These are phyloP conservation scores for Cinnamomum micranthum DNA, from an alignment of 164 flowering plant species.

Conservation along the genomic window DNA sequence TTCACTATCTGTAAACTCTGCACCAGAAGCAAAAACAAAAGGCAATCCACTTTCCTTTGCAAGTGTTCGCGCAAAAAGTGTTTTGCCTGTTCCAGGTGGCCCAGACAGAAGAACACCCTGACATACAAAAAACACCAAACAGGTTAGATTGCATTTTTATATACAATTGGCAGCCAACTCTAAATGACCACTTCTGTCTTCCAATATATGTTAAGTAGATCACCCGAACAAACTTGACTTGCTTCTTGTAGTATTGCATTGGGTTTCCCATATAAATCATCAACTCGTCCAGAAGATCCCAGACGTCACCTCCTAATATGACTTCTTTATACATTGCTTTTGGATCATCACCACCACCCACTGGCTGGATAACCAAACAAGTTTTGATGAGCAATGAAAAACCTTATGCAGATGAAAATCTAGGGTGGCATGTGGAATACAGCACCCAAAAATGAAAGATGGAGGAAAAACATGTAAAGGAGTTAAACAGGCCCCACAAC, in stretches of 20 bases:
- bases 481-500: too few species aligned
- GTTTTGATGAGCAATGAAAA: conserved; percentile 3
- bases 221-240: conserved; percentile 91
- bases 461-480: too few species aligned
- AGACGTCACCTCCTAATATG: conserved; percentile 91
- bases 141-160: background rate
- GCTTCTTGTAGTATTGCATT: conserved; percentile 81
- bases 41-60: conserved; percentile 97
- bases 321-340: conserved; percentile 90
- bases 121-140: conserved; percentile 13
- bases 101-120: conserved; percentile 98
- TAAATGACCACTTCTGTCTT: background rate
- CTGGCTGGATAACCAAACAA: conserved; percentile 52
- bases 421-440: background rate
- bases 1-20: conserved; percentile 94
- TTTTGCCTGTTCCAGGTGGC: conserved; percentile 99
- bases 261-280: conserved; percentile 97
- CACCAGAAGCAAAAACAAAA: conserved; percentile 96
- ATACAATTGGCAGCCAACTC: background rate
- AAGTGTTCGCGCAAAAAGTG: conserved; percentile 94
- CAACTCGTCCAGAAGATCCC: conserved; percentile 96
- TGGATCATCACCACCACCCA: conserved; percentile 62
- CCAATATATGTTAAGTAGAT: conserved; percentile 9
- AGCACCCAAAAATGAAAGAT: too few species aligned
- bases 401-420: background rate